Conservation (phyloP, 768 basidiomycete genomes). For the Dendrothele bispora region DNA sequence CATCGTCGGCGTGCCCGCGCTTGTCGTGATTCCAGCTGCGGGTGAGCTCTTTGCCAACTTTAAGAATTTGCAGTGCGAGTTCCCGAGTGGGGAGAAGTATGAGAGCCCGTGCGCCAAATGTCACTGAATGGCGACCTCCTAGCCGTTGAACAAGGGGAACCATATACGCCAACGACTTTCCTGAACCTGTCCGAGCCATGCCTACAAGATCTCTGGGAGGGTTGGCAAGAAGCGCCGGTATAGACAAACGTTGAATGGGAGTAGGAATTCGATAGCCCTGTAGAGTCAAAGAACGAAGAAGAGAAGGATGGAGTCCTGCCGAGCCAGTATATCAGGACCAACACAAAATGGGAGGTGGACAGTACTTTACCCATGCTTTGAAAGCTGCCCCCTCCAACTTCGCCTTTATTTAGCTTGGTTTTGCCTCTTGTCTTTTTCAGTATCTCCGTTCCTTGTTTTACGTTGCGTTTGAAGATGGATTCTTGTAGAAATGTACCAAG, state of each 20-base stretch:
- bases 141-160: conserved; percentile 88
- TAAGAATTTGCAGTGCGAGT: conserved; percentile 89
- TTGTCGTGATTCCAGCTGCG: conserved; percentile 70
- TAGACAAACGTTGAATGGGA: conserved; percentile 89
- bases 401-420: conserved; percentile 66
- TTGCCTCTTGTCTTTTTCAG: conserved; percentile 80
- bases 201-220: conserved; percentile 94
- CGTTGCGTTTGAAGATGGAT: conserved; percentile 69
- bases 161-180: conserved; percentile 96
- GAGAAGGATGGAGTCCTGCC: conserved; percentile 81
- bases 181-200: conserved; percentile 98
- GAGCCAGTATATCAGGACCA: no score
- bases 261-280: conserved; percentile 95
- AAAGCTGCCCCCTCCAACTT: conserved; percentile 91
- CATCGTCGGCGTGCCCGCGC: conserved; percentile 75
- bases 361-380: conserved; percentile 95
- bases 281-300: conserved; percentile 84
- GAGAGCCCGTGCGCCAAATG: conserved; percentile 83
- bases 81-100: conserved; percentile 93
- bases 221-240: conserved; percentile 79
- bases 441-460: conserved; percentile 73
- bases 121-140: conserved; percentile 72
- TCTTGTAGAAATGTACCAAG: conserved; percentile 65
- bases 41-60: conserved; percentile 92
- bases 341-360: no score